A percentile compares a stretch with the other conserved stretches of the same genome.
These are phyloP conservation scores for Rhodotorula graminis DNA, from an alignment of 768 basidiomycete species.

Conservation along the genomic window DNA sequence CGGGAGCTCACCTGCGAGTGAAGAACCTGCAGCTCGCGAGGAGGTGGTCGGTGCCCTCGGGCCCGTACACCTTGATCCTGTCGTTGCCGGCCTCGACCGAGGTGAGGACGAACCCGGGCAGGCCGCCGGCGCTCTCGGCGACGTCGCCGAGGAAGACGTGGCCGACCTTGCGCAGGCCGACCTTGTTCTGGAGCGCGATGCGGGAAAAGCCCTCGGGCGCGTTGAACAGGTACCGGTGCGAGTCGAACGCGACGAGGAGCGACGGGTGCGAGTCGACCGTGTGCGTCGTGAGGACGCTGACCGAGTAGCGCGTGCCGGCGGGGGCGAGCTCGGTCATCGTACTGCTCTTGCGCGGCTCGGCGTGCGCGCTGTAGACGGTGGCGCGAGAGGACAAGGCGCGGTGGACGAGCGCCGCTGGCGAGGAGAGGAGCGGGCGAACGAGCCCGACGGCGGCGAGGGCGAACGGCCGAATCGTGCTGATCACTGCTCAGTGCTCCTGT, in stretches of 20 bases:
- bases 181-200: slow-evolving; percentile 63
- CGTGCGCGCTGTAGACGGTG: neutral
- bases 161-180: slow-evolving; percentile 63
- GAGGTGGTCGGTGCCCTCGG: slow-evolving; percentile 44
- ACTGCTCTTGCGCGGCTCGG: neutral
- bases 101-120: slow-evolving; percentile 68
- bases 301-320: slow-evolving; percentile 13
- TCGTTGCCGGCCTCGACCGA: slow-evolving; percentile 66
- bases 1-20: neutral
- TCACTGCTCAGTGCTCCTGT: neutral
- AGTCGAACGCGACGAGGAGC: slow-evolving; percentile 67
- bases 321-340: slow-evolving; percentile 15
- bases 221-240: slow-evolving; percentile 82
- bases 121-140: slow-evolving; percentile 55
- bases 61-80: slow-evolving; percentile 63
- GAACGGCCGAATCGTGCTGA: neutral
- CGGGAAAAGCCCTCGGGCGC: slow-evolving; percentile 74
- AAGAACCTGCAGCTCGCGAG: slow-evolving; percentile 31
- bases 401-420: neutral
- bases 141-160: slow-evolving; percentile 69
- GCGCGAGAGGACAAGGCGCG: neutral
- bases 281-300: slow-evolving; percentile 32
- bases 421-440: neutral
- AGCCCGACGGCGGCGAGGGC: neutral
- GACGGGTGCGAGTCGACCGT: slow-evolving; percentile 71